phyloP scores from a whole-genome alignment of 2,329 filamentous ascomycete genomes.

The Rhynchosporium graminicola region DNA sequence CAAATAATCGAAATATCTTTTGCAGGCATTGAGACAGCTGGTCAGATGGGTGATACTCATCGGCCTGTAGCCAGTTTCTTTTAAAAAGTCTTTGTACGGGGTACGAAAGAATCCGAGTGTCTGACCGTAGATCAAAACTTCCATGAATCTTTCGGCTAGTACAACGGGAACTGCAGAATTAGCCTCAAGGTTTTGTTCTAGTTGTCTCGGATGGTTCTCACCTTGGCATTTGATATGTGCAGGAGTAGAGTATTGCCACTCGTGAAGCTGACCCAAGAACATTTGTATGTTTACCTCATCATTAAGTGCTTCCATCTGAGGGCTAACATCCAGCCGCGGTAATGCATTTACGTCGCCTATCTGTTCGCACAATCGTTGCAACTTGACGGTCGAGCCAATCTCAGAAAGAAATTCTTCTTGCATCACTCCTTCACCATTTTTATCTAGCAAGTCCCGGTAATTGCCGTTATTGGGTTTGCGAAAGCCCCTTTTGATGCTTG shows the following conservation, averaged over 20 bases:
- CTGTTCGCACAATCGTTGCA: constrained; percentile 30
- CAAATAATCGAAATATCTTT: constrained; percentile 34
- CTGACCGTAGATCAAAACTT: constrained; percentile 33
- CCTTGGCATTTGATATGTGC: constrained; percentile 25
- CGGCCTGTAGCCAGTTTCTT: constrained; percentile 1
- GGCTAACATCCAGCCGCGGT: constrained; percentile 17
- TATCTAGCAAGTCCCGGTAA: constrained; percentile 33
- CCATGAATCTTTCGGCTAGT: constrained; percentile 26
- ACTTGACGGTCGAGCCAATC: constrained; percentile 28
- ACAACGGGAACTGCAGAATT: constrained; percentile 26
- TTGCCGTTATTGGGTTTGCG: constrained; percentile 35
- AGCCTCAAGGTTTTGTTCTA: not conserved
- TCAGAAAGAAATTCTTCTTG: constrained; percentile 21
- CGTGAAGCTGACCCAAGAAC: constrained; percentile 32
- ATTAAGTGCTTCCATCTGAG: constrained; percentile 27
- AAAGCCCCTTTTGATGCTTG: constrained; percentile 27
- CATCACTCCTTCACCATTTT: constrained; percentile 24
- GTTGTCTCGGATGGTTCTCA: constrained; percentile 12
- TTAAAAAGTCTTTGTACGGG: constrained; percentile 27
- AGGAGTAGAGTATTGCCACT: constrained; percentile 29
- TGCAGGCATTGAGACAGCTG: constrained; percentile 29
- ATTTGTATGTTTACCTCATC: constrained; percentile 35
- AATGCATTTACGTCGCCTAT: constrained; percentile 21
- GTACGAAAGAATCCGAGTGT: constrained; percentile 32
- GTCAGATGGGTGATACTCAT: constrained; percentile 24